These are phyloP conservation scores for Amylostereum areolatum DNA, from an alignment of 1,284 basidiomycete genomes.

Conservation along the genomic window DNA sequence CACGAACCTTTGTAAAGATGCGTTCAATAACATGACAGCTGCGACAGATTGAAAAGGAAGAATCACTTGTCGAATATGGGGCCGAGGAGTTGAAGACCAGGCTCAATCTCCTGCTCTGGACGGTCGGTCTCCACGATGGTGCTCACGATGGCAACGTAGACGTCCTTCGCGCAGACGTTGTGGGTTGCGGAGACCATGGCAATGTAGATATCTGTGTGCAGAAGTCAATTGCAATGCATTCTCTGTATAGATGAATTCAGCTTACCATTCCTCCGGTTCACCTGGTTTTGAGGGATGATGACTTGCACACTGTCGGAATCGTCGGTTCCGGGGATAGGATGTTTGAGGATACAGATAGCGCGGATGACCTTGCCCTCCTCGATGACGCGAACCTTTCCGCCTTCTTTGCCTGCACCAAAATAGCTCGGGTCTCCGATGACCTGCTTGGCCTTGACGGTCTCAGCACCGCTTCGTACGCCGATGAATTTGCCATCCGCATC, in stretches of 20 bases:
- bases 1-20: constrained; percentile 64
- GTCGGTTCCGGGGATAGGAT: constrained; percentile 97
- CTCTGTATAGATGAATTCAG: constrained; percentile 2
- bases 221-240: not conserved
- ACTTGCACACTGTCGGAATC: constrained; percentile 94
- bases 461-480: constrained; percentile 85
- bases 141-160: constrained; percentile 96
- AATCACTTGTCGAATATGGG: constrained; percentile 89
- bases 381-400: constrained; percentile 80
- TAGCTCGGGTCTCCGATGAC: constrained; percentile 99
- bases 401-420: constrained; percentile 78
- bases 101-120: constrained; percentile 89
- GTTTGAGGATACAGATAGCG: constrained; percentile 97
- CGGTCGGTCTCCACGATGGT: constrained; percentile 95
- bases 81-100: constrained; percentile 90
- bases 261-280: constrained; percentile 87
- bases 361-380: constrained; percentile 95
- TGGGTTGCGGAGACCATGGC: constrained; percentile 96
- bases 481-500: constrained; percentile 85
- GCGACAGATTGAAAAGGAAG: constrained; percentile 18
- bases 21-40: not conserved
- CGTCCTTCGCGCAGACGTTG: constrained; percentile 93
- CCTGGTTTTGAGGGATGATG: constrained; percentile 99
- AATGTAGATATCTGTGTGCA: constrained; percentile 88
- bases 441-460: constrained; percentile 96